These are phyloP conservation scores for Acanthamoeba culbertsoni DNA, from an alignment of 208 protist genomes.

Conservation along the genomic window DNA sequence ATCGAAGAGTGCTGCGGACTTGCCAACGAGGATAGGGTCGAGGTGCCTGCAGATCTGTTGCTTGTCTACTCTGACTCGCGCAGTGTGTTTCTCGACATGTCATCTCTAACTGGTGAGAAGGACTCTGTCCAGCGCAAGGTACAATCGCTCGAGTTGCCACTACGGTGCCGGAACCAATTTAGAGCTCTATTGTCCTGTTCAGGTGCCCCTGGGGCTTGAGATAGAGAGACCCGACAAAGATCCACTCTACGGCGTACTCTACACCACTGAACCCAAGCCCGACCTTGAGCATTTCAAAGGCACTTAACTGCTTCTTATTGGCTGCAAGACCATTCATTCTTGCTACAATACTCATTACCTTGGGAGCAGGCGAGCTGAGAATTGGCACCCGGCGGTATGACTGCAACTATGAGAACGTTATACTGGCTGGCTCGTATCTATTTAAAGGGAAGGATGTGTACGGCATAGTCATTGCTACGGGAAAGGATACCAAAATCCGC, in stretches of 20 bases:
- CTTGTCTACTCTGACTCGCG: conserved; percentile 37
- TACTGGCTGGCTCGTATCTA: conserved; percentile 44
- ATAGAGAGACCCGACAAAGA: background rate
- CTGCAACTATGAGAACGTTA: conserved; percentile 52
- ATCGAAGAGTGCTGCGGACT: background rate
- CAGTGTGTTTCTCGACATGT: conserved; percentile 55
- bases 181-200: background rate
- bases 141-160: background rate
- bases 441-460: conserved; percentile 60
- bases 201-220: conserved; percentile 40
- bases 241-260: conserved; percentile 52
- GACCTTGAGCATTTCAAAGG: conserved; percentile 58
- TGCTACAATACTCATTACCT: background rate
- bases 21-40: background rate
- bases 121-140: conserved; percentile 61
- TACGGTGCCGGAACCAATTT: background rate
- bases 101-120: conserved; percentile 54
- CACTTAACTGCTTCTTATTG: background rate
- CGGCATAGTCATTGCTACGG: conserved; percentile 52
- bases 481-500: conserved; percentile 56
- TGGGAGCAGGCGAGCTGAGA: background rate
- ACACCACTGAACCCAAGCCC: conserved; percentile 20
- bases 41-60: conserved; percentile 51
- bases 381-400: conserved; percentile 37
- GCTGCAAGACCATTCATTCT: background rate